These are phyloP conservation scores for Begonia peltatifolia DNA, from an alignment of 306 rosid species.

Conservation along the genomic window DNA sequence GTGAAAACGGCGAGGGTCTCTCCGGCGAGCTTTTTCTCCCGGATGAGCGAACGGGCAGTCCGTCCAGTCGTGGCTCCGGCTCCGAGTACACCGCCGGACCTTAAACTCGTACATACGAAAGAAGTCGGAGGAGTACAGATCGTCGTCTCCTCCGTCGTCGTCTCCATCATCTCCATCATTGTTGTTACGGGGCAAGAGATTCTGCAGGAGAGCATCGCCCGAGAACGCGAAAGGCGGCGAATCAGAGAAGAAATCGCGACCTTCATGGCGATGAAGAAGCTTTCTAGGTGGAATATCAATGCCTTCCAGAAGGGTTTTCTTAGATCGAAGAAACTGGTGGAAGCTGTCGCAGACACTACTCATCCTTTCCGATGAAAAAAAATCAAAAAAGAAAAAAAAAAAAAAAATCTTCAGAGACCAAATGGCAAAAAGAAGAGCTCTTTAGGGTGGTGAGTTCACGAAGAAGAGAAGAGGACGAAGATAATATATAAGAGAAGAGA, in stretches of 20 bases:
- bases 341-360: constrained; percentile 22
- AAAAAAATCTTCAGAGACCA: too few relatives aligned
- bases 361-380: constrained; percentile 16
- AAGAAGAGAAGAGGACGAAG: constrained; percentile 15
- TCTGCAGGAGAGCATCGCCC: constrained; percentile 40
- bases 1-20: constrained; percentile 57
- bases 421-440: too few relatives aligned
- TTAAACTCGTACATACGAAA: constrained; percentile 92
- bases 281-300: constrained; percentile 60
- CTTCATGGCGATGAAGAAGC: constrained; percentile 25
- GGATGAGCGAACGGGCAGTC: constrained; percentile 87
- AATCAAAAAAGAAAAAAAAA: too few relatives aligned
- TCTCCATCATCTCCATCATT: constrained; percentile 18
- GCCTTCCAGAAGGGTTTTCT: constrained; percentile 20
- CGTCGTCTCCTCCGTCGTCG: constrained; percentile 21
- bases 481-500: constrained; percentile 21
- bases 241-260: constrained; percentile 23
- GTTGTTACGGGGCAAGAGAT: constrained; percentile 42
- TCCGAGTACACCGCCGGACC: constrained; percentile 69
- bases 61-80: constrained; percentile 98
- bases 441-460: constrained; percentile 5
- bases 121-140: constrained; percentile 63
- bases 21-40: constrained; percentile 79
- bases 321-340: constrained; percentile 27
- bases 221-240: constrained; percentile 27